Evolutionary conservation across 2,329 filamentous ascomycete species (phyloP).

Genomic region (Monilinia polystroma): DNA sequence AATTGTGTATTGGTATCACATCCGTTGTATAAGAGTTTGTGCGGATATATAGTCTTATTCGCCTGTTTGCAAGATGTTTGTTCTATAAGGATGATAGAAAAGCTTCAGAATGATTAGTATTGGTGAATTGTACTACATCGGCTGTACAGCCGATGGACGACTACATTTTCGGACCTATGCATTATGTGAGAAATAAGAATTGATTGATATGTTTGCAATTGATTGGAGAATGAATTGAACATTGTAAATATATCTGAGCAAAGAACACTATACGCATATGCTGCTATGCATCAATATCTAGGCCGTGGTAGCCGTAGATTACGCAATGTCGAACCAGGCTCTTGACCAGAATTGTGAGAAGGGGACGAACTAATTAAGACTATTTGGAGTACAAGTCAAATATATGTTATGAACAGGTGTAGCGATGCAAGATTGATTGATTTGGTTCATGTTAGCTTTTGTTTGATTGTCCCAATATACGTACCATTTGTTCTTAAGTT

Average conservation of each 20-base stretch:
- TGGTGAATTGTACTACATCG: not conserved
- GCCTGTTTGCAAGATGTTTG: not conserved
- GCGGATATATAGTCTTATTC: not conserved
- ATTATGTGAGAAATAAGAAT: not conserved
- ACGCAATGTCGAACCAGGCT: not conserved
- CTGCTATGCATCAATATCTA: not conserved
- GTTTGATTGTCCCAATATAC: not conserved
- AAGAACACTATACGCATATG: not conserved
- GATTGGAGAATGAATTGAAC: not conserved
- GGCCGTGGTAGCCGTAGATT: not conserved
- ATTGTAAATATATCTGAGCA: not conserved
- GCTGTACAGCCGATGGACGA: not conserved
- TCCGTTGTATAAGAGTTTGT: not conserved
- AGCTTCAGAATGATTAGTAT: not conserved
- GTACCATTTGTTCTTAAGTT: not conserved
- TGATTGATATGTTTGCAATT: no score
- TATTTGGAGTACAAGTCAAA: no score
- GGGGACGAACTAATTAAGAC: no score
- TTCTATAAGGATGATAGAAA: conserved; percentile 3
- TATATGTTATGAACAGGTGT: no score
- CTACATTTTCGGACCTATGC: not conserved
- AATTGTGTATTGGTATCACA: not conserved
- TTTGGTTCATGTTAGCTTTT: not conserved
- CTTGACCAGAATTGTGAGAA: not conserved
- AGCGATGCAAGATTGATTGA: not conserved